phyloP scores from a whole-genome alignment of 2,329 filamentous ascomycete species.

The Phialocephala subalpina region DNA sequence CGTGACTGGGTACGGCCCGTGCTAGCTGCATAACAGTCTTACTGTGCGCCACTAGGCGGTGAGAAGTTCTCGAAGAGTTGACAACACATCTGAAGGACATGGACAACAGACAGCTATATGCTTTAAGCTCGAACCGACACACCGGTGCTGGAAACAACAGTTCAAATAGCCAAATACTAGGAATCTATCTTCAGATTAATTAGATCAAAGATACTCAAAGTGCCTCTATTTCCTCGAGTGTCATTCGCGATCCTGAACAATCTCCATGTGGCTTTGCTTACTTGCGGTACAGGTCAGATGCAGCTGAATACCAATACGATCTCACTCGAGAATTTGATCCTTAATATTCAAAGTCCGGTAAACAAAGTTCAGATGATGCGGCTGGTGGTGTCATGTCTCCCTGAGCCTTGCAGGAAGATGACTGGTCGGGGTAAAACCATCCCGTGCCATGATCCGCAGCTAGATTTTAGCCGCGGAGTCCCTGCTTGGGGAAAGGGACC shows the following conservation, averaged over 20 bases:
- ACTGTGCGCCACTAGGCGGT: background rate
- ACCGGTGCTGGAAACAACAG: background rate
- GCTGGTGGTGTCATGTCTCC: background rate
- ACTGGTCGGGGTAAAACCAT: constrained; percentile 1
- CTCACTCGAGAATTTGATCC: background rate
- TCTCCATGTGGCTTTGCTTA: constrained; percentile 1
- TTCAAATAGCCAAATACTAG: background rate
- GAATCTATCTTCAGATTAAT: constrained; percentile 2
- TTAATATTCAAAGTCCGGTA: constrained; percentile 8
- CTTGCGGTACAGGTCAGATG: background rate
- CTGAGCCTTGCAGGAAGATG: background rate
- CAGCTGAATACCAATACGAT: background rate
- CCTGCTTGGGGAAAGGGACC: background rate
- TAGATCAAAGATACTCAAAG: background rate
- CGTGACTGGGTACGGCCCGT: background rate
- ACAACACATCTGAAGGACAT: background rate
- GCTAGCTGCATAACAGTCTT: background rate
- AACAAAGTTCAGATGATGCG: constrained; percentile 1
- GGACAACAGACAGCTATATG: background rate
- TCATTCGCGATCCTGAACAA: background rate
- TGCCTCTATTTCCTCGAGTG: background rate
- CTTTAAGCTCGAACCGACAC: background rate
- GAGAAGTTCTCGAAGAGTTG: background rate
- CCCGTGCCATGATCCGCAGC: background rate
- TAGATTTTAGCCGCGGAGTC: background rate